phyloP scores from a whole-genome alignment of 495 filamentous ascomycete species.

The Collariella sp. region DNA sequence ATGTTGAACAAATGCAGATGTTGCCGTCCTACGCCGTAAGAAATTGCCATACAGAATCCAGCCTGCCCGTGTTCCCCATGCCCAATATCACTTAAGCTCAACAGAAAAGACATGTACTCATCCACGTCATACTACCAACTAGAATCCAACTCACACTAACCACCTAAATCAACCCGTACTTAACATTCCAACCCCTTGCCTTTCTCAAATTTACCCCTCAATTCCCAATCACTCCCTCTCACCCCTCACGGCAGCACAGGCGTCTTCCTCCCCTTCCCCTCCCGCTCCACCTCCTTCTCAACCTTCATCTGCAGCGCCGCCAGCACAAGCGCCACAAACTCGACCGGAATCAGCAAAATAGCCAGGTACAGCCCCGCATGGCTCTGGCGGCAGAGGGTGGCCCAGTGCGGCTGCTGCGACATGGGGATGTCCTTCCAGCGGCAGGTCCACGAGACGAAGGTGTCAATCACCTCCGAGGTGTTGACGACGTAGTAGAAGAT shows the following conservation, averaged over 20 bases:
- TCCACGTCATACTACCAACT: too few species aligned
- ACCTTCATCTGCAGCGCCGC: slow-evolving; percentile 33
- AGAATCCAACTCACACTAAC: not conserved
- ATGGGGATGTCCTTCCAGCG: slow-evolving; percentile 42
- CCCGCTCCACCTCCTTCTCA: slow-evolving; percentile 30
- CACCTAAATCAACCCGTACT: too few species aligned
- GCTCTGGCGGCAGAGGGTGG: slow-evolving; percentile 42
- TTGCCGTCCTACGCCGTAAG: not conserved
- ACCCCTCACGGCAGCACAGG: slow-evolving; percentile 7
- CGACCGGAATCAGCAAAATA: slow-evolving; percentile 45
- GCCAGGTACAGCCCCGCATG: slow-evolving; percentile 41
- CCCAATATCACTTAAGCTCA: not conserved
- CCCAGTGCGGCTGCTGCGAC: slow-evolving; percentile 39
- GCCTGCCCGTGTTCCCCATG: not conserved
- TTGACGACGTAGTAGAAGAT: slow-evolving; percentile 49
- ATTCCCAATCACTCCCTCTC: not conserved
- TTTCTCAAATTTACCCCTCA: not conserved
- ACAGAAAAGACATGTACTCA: not conserved
- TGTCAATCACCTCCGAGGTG: slow-evolving; percentile 36
- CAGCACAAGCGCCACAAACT: slow-evolving; percentile 34
- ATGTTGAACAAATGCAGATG: not conserved
- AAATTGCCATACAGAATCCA: not conserved
- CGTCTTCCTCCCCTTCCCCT: slow-evolving; percentile 18
- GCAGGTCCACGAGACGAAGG: slow-evolving; percentile 48
- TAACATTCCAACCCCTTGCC: too few species aligned